These are phyloP conservation scores for Sesbania bispinosa DNA, from an alignment of 306 rosid genomes.

Conservation along the genomic window DNA sequence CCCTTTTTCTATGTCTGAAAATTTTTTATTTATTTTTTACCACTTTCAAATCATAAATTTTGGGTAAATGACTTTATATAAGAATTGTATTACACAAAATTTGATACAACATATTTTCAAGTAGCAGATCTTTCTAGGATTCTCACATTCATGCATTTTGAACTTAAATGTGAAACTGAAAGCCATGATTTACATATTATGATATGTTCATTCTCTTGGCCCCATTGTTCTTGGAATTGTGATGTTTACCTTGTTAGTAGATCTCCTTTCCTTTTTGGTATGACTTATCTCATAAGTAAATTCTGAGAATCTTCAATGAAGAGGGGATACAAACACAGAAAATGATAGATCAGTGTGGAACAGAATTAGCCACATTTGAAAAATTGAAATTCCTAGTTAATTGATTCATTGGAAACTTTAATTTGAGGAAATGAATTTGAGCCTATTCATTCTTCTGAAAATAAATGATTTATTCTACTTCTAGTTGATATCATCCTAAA, in stretches of 20 bases:
- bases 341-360: too few relatives aligned
- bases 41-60: constrained; percentile 2
- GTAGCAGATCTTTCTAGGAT: not conserved
- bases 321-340: not conserved
- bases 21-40: not conserved
- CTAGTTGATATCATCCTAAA: not conserved
- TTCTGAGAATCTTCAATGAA: not conserved
- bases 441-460: not conserved
- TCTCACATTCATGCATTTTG: not conserved
- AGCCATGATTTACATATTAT: not conserved
- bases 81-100: not conserved
- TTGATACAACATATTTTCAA: not conserved
- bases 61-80: not conserved
- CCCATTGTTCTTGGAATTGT: too few relatives aligned
- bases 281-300: not conserved
- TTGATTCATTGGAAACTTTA: not conserved
- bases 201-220: not conserved
- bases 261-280: too few relatives aligned
- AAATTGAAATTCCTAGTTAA: not conserved
- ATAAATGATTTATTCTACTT: not conserved
- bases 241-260: not conserved
- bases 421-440: not conserved
- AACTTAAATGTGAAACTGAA: not conserved
- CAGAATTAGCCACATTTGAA: too few relatives aligned
- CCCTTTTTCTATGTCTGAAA: not conserved